These are phyloP conservation scores for Aquilaria sinensis DNA, from an alignment of 345 rosid species.

Conservation along the genomic window DNA sequence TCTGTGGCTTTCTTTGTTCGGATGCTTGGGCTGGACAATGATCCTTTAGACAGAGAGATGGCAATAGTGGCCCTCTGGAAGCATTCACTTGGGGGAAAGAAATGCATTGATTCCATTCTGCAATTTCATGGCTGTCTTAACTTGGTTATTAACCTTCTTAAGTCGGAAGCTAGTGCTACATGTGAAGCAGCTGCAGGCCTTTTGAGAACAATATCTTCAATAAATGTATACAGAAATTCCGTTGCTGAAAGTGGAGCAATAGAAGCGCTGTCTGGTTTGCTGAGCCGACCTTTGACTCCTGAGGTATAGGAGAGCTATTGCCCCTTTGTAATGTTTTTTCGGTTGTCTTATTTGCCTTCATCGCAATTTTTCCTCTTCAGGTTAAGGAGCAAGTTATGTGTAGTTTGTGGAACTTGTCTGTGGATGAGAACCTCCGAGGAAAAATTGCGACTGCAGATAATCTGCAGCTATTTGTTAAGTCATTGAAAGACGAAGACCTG, in stretches of 20 bases:
- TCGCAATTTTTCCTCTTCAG: slow-evolving; percentile 31
- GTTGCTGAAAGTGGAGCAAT: slow-evolving; percentile 86
- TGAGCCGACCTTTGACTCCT: slow-evolving; percentile 55
- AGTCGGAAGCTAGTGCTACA: slow-evolving; percentile 50
- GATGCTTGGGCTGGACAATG: slow-evolving; percentile 88
- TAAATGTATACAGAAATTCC: slow-evolving; percentile 55
- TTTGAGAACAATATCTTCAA: slow-evolving; percentile 57
- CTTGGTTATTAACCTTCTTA: slow-evolving; percentile 67
- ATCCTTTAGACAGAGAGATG: slow-evolving; percentile 77
- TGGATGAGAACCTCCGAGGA: slow-evolving; percentile 56
- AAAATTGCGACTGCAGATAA: slow-evolving; percentile 54
- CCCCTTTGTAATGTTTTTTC: slow-evolving; percentile 14
- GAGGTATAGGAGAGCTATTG: slow-evolving; percentile 52
- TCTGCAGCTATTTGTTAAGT: slow-evolving; percentile 51
- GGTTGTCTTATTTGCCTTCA: slow-evolving; percentile 2
- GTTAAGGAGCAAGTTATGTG: slow-evolving; percentile 78
- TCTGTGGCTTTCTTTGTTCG: slow-evolving; percentile 69
- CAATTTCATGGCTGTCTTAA: slow-evolving; percentile 72
- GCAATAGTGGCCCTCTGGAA: slow-evolving; percentile 74
- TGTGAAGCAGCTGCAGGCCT: slow-evolving; percentile 91
- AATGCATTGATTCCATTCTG: slow-evolving; percentile 69
- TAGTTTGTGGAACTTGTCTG: slow-evolving; percentile 80
- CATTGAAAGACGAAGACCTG: slow-evolving; percentile 58
- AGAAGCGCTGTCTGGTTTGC: slow-evolving; percentile 65
- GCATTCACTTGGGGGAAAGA: slow-evolving; percentile 76